Evolutionary conservation across 352 stramenopile genomes (phyloP), one percentile per base, ranked within the genome.

Genomic region (Phytophthora quininea): DNA sequence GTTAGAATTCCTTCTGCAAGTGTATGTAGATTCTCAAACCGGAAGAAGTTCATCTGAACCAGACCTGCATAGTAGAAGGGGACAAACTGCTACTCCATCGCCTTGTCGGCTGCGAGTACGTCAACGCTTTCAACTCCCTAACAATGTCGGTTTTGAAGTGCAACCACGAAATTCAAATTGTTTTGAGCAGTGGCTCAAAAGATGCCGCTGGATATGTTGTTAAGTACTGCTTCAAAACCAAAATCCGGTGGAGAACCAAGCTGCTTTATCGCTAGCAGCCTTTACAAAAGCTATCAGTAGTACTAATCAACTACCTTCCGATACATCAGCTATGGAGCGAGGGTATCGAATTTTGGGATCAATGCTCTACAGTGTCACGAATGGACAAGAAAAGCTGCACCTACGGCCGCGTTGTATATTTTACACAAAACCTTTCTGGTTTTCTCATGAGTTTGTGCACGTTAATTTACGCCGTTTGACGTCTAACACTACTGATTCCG

Each of bases 161-260:
- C 60, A 69, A 73, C 38, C 66, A 73, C 43, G 59, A 73, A 12
- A 38, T 62, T 0, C 48, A 59, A n/a, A 62, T 75, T 6, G 43
- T 75, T 1, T 2, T 71, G 2, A 42, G 32, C 11, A 58, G 29
- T 8, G 40, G 40, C 7, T 46, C 46, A 0, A 75, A 71, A n/a
- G 47, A 58, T n/a, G 46, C 48, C 24, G 67, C 54, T 11, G 62
- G 53, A 1, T 75, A 75, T 37, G 58, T 63, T 0, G 62, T 45
- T 14, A 75, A 71, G 19, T 71, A 71, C 42, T 71, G 57, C 19
- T 68, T 68, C 8, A 71, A 71, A 32, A 12, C 4, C 62, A 75
- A 37, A 56, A 70, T 5, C 45, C 42, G 11, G 48, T 77, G 7
- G 64, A 73, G 19, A 77, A 73, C 32, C 33, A 70, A 0, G 8